Evolutionary conservation across 306 rosid species (phyloP).

Genomic region (Fagus crenata): DNA sequence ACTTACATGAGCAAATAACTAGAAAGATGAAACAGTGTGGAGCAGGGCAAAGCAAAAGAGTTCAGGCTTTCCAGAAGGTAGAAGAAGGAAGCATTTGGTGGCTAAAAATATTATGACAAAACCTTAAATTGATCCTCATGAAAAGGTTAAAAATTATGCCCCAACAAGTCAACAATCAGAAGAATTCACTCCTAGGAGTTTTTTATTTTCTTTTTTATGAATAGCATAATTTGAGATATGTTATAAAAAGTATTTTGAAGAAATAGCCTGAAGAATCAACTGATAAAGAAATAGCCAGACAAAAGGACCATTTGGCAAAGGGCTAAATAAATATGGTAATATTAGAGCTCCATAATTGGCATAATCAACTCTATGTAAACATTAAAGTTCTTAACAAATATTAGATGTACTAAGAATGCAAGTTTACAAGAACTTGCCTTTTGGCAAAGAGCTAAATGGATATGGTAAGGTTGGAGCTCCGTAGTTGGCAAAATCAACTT

Average conservation of each 20-base stretch:
- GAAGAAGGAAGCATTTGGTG: not conserved
- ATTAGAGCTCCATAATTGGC: not conserved
- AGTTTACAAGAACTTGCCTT: not conserved
- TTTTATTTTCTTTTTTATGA: not conserved
- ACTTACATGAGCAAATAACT: conserved; percentile 11
- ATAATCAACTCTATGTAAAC: not conserved
- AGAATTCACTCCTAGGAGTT: not conserved
- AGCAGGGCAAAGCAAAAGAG: not conserved
- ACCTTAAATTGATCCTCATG: not conserved
- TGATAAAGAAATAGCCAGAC: not conserved
- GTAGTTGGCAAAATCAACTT: not conserved
- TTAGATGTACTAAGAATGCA: not conserved
- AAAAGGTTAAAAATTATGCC: not conserved
- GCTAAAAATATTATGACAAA: not conserved
- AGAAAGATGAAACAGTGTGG: conserved; percentile 13
- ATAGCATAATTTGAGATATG: not conserved
- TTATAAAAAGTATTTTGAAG: not conserved
- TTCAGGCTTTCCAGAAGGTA: not conserved
- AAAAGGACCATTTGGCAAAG: not conserved
- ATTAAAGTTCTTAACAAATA: not conserved
- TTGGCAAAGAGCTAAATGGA: not conserved
- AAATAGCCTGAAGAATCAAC: not conserved
- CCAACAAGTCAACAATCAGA: not conserved
- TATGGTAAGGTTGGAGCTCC: not conserved
- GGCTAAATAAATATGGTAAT: not conserved